phyloP scores from a whole-genome alignment of 805 yeast genomes.

The Saccharomyces kudriavzevii region DNA sequence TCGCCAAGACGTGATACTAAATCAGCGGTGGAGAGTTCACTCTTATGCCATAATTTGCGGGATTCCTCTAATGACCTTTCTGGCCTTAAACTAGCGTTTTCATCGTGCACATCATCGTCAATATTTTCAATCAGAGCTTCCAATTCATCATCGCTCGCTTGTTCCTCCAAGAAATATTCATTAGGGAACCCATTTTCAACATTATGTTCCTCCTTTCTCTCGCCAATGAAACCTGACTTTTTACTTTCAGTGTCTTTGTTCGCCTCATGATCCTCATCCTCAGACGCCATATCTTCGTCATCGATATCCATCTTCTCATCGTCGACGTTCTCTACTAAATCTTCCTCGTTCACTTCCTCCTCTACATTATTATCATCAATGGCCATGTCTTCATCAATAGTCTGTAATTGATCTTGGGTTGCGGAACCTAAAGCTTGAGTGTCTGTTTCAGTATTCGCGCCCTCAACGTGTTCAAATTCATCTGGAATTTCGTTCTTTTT shows the following conservation, averaged over 20 bases:
- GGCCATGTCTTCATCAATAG: constrained; percentile 72
- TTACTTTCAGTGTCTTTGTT: constrained; percentile 22
- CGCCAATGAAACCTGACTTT: constrained; percentile 43
- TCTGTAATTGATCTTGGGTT: constrained; percentile 65
- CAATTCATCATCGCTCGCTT: constrained; percentile 23
- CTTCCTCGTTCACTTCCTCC: constrained; percentile 29
- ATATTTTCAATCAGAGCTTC: constrained; percentile 29
- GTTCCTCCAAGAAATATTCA: constrained; percentile 12
- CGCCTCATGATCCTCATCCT: constrained; percentile 25
- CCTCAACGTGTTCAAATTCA: constrained; percentile 77
- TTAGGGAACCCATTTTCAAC: constrained; percentile 14
- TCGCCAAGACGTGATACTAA: constrained; percentile 82
- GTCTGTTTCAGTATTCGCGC: constrained; percentile 66
- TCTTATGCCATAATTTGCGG: constrained; percentile 68
- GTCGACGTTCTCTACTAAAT: constrained; percentile 30
- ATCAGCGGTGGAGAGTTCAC: constrained; percentile 82
- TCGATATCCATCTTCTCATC: constrained; percentile 25
- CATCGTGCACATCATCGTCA: constrained; percentile 28
- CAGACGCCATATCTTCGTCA: constrained; percentile 21
- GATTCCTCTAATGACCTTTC: constrained; percentile 57
- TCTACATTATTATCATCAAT: constrained; percentile 59
- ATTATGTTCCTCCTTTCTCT: constrained; percentile 29
- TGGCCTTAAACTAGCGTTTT: constrained; percentile 29
- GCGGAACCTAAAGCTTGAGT: constrained; percentile 94
- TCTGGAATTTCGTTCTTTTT: constrained; percentile 65